Base-by-base conservation (phyloP, 352 stramenopile species). In the Phytopythium chamaehyphon region DNA sequence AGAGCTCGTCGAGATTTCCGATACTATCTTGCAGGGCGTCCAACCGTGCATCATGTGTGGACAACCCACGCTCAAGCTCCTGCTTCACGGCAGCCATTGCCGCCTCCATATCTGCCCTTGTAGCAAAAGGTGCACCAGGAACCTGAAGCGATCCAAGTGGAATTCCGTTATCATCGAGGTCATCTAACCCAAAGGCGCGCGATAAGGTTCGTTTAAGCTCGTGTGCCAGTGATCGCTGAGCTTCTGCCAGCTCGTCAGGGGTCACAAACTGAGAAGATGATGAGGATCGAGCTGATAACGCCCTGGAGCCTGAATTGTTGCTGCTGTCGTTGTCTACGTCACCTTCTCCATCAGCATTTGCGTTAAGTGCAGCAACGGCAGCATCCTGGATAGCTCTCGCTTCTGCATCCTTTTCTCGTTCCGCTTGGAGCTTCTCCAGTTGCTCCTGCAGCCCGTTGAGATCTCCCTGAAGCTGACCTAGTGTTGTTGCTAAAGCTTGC, bases 381-480 rank as follows among this genome's bases (percentile, higher is more conserved):
- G 35, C 31, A 9, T 33, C 28, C 9, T 33, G 28, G 28, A 33
- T 33, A 33, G 28, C 28, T 35, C 19, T 19, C 45, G 61, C 38
- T 36, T 63, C 47, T 24, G 12, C 40, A 11, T 55, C 46, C 2
- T 62, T 40, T 12, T 76, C 51, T 6, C 64, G 28, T 33, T 44
- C 43, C 31, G 36, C 48, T 53, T 76, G 62, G 3, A 73, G 43
- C 26, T 64, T 54, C 28, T 70, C 55, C 4, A 87, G 53, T 46
- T 90, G 69, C 15, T 47, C 49, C 39, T 85, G 56, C 52, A 90
- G 69, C 12, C 61, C 55, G 8, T 62, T 61, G 3, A 93, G 60
- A 44, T 83, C 57, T 24, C 66, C 68, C 47, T 82, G 71, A 23
- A 93, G 62, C 14, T 67, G 54, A 3, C 72, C 47, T 18, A 93